Base-by-base conservation (phyloP, 257 asterid genomes). In the Parsonsia alboflavescens region DNA sequence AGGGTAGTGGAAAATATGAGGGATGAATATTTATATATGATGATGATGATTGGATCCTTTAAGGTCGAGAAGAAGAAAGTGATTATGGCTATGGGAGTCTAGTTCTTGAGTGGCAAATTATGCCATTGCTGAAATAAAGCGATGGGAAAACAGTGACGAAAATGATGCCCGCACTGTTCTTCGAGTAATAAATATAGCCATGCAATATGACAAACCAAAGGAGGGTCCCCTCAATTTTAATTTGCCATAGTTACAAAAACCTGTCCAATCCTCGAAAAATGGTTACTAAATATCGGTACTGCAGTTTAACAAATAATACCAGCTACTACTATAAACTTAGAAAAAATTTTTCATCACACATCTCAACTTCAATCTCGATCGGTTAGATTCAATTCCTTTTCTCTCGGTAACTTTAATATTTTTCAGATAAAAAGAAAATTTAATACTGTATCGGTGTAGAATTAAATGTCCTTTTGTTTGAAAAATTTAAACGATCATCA, bases 141-240 rank as follows among this genome's bases (percentile, higher is more conserved):
- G 78, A 74, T n/a, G 3, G 45, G 50, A 36, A 44, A 70, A 65
- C 57, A 81, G 68, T 81, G 62, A 53, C 74, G 86, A 79, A 83
- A 81, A 83, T 85, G 84, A 82, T 72, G 75, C 70, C 56, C 82
- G 3, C 76, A 79, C 73, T 81, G 56, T 17, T 28, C 30, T 64
- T 48, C 12, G 33, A 54, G 53, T 26, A 62, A 58, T 48, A 49
- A 50, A 45, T 70, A 56, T 70, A 56, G 70, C 68, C 72, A 72
- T n/a, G 71, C 52, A 54, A 64, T 80, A 76, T 77, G 86, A 83
- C 81, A 70, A 53, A 69, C 24, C 62, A 39, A 36, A 67, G 69
- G 15, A 79, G 76, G 88, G 86, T 76, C 72, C 71, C 52, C 76
- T 56, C n/a, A n/a, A n/a, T n/a, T n/a, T n/a, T n/a, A n/a, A n/a